These are phyloP conservation scores for Leptodermis oblonga DNA, from an alignment of 257 asterid genomes.

Conservation along the genomic window DNA sequence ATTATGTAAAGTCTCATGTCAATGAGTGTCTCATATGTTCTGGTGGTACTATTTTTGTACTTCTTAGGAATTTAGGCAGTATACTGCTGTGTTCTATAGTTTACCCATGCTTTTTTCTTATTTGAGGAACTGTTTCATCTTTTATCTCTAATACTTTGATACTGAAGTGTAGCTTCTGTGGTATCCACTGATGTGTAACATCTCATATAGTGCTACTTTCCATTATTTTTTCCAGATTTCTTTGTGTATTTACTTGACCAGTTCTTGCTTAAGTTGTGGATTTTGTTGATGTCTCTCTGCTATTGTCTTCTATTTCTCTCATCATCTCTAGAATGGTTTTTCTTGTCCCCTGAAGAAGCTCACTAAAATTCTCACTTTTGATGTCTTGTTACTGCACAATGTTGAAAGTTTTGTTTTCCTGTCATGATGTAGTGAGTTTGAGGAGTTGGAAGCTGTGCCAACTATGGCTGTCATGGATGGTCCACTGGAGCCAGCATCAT, in stretches of 20 bases:
- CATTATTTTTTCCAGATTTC: not conserved
- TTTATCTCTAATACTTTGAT: not conserved
- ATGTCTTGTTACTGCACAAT: not conserved
- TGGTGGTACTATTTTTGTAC: conserved; percentile 7
- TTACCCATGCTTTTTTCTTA: not conserved
- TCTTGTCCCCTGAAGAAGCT: not conserved
- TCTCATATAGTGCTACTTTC: not conserved
- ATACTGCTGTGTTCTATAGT: not conserved
- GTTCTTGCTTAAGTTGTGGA: not conserved
- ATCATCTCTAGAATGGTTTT: not conserved
- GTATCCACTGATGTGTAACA: not conserved
- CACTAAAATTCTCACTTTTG: not conserved
- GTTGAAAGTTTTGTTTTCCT: not conserved
- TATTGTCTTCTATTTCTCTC: not conserved
- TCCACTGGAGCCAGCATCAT: conserved; percentile 71
- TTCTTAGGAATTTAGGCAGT: not conserved
- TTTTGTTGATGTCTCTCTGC: not conserved
- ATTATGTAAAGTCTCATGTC: not conserved
- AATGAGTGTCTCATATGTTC: not conserved
- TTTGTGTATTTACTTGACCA: not conserved
- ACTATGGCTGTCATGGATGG: conserved; percentile 82
- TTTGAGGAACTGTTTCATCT: not conserved
- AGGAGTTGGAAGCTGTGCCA: conserved; percentile 95
- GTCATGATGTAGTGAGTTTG: conserved; percentile 58
- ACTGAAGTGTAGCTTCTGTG: not conserved